These are phyloP conservation scores for Helianthus tuberosus DNA, from an alignment of 129 eudicot genomes.

Conservation along the genomic window DNA sequence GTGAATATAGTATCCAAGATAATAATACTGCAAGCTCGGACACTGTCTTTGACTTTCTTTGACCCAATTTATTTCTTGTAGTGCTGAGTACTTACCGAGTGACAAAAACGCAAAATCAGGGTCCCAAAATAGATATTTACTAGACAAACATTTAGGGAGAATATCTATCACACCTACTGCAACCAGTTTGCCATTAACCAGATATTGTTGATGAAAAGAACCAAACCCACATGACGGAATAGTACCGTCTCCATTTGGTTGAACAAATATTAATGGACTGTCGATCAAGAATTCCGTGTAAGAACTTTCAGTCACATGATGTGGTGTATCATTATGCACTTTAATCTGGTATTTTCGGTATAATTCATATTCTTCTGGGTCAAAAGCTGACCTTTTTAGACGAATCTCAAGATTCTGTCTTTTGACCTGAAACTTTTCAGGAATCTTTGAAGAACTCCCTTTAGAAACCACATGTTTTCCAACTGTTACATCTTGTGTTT, in stretches of 20 bases:
- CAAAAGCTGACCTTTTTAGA: constrained; percentile 73
- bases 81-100: constrained; percentile 84
- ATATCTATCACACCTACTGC: constrained; percentile 97
- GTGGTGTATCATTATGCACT: constrained; percentile 89
- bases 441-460: constrained; percentile 30
- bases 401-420: constrained; percentile 60
- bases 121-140: constrained; percentile 92
- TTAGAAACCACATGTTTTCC: constrained; percentile 22
- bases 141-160: constrained; percentile 71
- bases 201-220: constrained; percentile 95
- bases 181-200: constrained; percentile 72
- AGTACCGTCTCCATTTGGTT: constrained; percentile 48
- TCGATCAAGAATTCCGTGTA: constrained; percentile 87
- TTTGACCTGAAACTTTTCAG: constrained; percentile 31
- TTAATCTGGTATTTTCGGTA: constrained; percentile 76
- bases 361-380: constrained; percentile 83
- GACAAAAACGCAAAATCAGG: constrained; percentile 79
- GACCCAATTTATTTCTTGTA: constrained; percentile 82
- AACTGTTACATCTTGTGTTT: constrained; percentile 20
- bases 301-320: constrained; percentile 72
- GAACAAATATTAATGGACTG: constrained; percentile 69
- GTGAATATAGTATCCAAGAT: constrained; percentile 92
- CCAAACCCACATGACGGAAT: constrained; percentile 93
- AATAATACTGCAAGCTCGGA: constrained; percentile 80
- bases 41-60: constrained; percentile 64